Percentiles rank a stretch among this genome's conserved stretches.
These are phyloP conservation scores for Podila epicladia DNA, from an alignment of 192 early-diverging fungal genomes.

Conservation along the genomic window DNA sequence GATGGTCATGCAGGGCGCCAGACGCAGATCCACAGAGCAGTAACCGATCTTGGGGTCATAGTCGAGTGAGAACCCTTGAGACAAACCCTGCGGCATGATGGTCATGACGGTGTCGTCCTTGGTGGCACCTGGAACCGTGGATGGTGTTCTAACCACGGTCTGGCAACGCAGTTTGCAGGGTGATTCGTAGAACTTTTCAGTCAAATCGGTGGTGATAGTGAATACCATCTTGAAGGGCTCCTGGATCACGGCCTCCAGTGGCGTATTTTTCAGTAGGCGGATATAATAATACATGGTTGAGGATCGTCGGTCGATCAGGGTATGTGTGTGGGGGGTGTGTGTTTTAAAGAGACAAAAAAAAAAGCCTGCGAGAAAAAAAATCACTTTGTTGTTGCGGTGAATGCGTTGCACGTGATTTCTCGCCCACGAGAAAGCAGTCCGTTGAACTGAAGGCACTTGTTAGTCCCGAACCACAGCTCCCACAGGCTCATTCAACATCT, in stretches of 20 bases:
- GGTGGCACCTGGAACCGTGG: conserved; percentile 26
- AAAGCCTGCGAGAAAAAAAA: conserved; percentile 8
- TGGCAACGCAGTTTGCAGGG: conserved; percentile 46
- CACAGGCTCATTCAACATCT: not conserved
- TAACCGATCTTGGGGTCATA: conserved; percentile 51
- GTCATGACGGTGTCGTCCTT: conserved; percentile 45
- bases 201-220: conserved; percentile 50
- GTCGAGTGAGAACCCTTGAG: conserved; percentile 43
- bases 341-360: not conserved
- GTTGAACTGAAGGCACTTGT: not conserved
- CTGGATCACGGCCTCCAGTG: conserved; percentile 49
- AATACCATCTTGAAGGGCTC: conserved; percentile 54
- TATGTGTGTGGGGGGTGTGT: not conserved
- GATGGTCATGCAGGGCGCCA: conserved; percentile 47
- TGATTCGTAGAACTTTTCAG: conserved; percentile 47
- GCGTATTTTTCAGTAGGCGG: conserved; percentile 49
- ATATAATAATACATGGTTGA: conserved; percentile 47
- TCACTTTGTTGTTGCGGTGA: not conserved
- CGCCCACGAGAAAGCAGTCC: not conserved
- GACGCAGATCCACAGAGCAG: conserved; percentile 40
- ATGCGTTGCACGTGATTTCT: not conserved
- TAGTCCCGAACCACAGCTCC: not conserved
- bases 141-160: conserved; percentile 36
- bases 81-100: conserved; percentile 43
- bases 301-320: not conserved